A percentile compares a stretch with the other conserved stretches of the same genome.
Conservation (phyloP, 192 early-diverging fungal species). For the Gonapodya sp. region DNA sequence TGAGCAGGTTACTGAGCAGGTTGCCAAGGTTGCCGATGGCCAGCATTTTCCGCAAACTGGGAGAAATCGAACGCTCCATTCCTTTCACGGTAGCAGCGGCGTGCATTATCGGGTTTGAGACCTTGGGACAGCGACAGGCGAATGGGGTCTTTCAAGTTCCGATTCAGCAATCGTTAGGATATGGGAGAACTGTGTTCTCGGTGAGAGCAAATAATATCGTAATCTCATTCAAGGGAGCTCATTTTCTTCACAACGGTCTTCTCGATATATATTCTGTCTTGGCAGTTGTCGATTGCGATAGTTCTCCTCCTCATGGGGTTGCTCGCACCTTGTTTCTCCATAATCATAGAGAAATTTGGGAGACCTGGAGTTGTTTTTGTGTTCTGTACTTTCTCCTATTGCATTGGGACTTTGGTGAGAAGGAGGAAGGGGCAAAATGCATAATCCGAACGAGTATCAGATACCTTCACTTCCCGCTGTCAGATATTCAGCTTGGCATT, state of each 20-base stretch:
- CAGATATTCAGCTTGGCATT: background rate
- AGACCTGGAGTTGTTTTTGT: background rate
- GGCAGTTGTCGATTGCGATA: background rate
- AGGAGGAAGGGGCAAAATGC: background rate
- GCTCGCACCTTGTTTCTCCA: background rate
- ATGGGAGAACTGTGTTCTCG: background rate
- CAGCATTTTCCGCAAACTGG: background rate
- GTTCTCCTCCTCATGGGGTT: background rate
- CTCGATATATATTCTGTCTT: background rate
- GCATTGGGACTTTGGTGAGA: background rate
- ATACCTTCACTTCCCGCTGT: background rate
- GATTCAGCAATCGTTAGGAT: background rate
- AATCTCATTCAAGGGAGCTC: background rate
- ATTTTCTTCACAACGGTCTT: too few relatives aligned
- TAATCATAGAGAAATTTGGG: background rate
- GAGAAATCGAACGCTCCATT: background rate
- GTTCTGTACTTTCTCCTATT: background rate
- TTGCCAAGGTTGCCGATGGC: too few relatives aligned
- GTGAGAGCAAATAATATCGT: background rate
- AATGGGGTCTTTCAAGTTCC: slow-evolving; percentile 7
- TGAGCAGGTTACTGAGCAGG: too few relatives aligned
- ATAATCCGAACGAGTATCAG: background rate
- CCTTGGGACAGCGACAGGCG: background rate
- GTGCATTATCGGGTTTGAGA: background rate
- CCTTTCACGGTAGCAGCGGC: background rate